Evolutionary conservation across 2,329 filamentous ascomycete genomes (phyloP), one percentile per base, ranked within the genome.

Genomic region (Diaporthe helianthi): DNA sequence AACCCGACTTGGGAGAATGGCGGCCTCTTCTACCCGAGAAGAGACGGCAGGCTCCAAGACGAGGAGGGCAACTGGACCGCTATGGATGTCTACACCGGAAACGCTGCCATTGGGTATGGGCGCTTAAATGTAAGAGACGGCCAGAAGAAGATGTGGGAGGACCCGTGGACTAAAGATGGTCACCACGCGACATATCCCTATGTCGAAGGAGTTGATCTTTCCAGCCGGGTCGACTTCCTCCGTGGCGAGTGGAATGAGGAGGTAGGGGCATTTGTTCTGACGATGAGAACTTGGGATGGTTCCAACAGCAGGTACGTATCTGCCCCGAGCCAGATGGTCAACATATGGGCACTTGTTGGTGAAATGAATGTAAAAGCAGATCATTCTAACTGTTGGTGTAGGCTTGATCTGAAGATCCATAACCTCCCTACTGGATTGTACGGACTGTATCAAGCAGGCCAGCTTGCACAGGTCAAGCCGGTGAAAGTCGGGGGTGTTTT

Each of bases 1-100:
- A 36, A 69, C 3, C 78, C 79, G 0, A 74, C 71, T 0, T 80
- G 79, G 79, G 75, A 76, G 41, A 74, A 76, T 0, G 79, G 79
- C 0, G 79, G 80, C 0, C 69, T 80, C 7, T 80, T 75, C 63
- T 81, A 81, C 53, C 73, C 74, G 1, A 71, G 77, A 12, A 73
- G 76, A 38, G 77, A 76, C 26, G 55, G 58, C 8, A 49, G 65
- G 1, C 67, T 61, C 7, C 65, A 72, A 24, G 75, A 79, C 65
- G 65, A 73, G 3, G 58, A 76, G 0, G 72, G 72, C 3, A 71
- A 75, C 7, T 75, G 75, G 72, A 75, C 70, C 1, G 70, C 73
- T 49, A 74, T 80, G 67, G 79, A 81, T 31, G 78, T 79, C 0
- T 79, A 77, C 24, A 73, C 78, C 0, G 78, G 80, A 0, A 81